Conservation (phyloP, 1,139 yeast genomes). For the Suzukiozyma palmioleophila region DNA sequence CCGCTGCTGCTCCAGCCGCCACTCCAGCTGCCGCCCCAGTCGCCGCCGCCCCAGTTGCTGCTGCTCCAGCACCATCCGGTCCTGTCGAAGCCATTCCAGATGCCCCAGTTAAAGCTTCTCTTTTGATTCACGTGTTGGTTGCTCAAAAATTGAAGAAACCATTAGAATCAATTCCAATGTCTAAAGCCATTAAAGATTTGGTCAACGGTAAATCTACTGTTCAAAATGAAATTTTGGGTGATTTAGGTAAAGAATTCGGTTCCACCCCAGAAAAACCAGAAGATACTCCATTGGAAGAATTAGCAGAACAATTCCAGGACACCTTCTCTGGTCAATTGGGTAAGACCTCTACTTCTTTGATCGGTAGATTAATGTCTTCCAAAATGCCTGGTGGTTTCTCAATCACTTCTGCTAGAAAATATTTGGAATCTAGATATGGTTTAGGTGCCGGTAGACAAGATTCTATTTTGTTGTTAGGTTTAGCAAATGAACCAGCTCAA, state of each 20-base stretch:
- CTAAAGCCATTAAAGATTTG: conserved; percentile 92
- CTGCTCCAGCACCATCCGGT: conserved; percentile 60
- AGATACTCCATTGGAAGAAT: conserved; percentile 92
- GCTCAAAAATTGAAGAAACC: conserved; percentile 95
- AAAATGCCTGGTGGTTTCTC: conserved; percentile 99
- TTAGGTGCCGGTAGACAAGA: conserved; percentile 93
- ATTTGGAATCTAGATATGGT: conserved; percentile 88
- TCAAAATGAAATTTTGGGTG: conserved; percentile 97
- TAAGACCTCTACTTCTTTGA: conserved; percentile 83
- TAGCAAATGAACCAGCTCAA: conserved; percentile 85
- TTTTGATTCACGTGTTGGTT: conserved; percentile 82
- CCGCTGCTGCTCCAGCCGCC: conserved; percentile 44
- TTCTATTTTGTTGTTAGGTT: conserved; percentile 73
- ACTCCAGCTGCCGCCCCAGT: conserved; percentile 52
- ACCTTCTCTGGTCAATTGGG: conserved; percentile 85
- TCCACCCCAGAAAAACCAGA: conserved; percentile 98
- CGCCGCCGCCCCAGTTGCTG: conserved; percentile 56
- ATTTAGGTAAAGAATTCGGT: conserved; percentile 96
- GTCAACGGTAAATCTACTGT: conserved; percentile 98
- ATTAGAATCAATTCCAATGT: conserved; percentile 76
- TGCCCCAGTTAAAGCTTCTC: conserved; percentile 80
- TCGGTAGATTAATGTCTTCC: conserved; percentile 88
- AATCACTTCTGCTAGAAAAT: conserved; percentile 84
- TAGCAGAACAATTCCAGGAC: conserved; percentile 93
- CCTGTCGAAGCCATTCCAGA: conserved; percentile 84